phyloP scores from a whole-genome alignment of 2,329 filamentous ascomycete genomes.

The Teratosphaeria nubilosa region DNA sequence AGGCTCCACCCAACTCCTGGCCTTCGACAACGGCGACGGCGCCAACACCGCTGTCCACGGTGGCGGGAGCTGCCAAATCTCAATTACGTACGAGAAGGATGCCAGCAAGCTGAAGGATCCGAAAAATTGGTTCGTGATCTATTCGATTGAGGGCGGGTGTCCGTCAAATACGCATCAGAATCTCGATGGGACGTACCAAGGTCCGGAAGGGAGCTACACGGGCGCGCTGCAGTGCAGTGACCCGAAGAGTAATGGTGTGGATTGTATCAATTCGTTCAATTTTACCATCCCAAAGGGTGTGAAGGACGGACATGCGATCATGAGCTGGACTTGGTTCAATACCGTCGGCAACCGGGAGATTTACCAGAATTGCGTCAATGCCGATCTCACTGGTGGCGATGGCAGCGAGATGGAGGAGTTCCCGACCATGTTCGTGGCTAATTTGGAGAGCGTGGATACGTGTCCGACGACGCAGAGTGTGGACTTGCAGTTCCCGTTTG shows the following conservation, averaged over 20 bases:
- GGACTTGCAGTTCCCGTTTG: conserved; percentile 59
- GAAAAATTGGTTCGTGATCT: conserved; percentile 77
- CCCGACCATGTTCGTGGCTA: conserved; percentile 67
- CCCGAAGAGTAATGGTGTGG: conserved; percentile 7
- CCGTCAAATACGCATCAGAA: conserved; percentile 55
- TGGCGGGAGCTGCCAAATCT: conserved; percentile 85
- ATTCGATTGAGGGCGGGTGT: conserved; percentile 79
- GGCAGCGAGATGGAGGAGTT: conserved; percentile 50
- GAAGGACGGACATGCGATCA: conserved; percentile 62
- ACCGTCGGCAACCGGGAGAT: conserved; percentile 86
- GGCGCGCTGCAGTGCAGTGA: conserved; percentile 6
- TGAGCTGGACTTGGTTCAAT: conserved; percentile 96
- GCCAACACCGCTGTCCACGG: conserved; percentile 69
- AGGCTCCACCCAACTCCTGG: conserved; percentile 52
- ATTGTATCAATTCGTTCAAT: conserved; percentile 46
- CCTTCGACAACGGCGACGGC: conserved; percentile 42
- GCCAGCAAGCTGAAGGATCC: conserved; percentile 46
- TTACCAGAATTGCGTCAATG: conserved; percentile 91
- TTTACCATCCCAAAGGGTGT: conserved; percentile 65
- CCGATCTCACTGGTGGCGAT: conserved; percentile 51
- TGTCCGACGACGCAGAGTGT: conserved; percentile 46
- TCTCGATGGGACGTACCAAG: conserved; percentile 25
- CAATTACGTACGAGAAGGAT: conserved; percentile 65
- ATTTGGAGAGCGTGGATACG: conserved; percentile 42
- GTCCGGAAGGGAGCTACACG: conserved; percentile 17